These are phyloP conservation scores for Lepraria neglecta DNA, from an alignment of 495 filamentous ascomycete genomes.

Conservation along the genomic window DNA sequence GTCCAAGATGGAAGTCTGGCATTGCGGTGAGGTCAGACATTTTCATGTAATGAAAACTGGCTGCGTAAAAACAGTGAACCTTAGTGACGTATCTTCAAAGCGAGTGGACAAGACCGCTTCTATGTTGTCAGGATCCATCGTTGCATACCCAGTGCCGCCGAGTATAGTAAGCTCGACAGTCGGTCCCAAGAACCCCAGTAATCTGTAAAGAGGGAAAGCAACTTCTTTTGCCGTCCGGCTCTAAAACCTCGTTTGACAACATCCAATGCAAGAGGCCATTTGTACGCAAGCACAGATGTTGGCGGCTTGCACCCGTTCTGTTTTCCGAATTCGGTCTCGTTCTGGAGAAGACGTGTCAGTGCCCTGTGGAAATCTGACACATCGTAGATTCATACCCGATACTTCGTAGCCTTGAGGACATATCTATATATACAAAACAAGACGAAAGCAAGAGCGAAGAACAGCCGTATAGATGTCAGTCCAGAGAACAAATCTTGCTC, in stretches of 20 bases:
- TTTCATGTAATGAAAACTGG: not conserved
- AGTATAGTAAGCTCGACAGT: conserved; percentile 24
- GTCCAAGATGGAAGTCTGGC: conserved; percentile 32
- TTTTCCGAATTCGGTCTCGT: conserved; percentile 25
- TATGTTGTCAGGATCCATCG: conserved; percentile 24
- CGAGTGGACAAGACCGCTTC: conserved; percentile 35
- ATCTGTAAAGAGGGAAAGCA: conserved; percentile 25
- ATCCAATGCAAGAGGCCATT: conserved; percentile 35
- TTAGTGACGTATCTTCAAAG: conserved; percentile 32
- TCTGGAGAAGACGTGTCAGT: conserved; percentile 8
- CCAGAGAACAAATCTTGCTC: not conserved
- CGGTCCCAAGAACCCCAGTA: conserved; percentile 23
- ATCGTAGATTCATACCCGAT: not conserved
- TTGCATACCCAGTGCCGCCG: conserved; percentile 19
- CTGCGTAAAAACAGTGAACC: too few species aligned
- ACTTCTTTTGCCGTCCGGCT: conserved; percentile 18
- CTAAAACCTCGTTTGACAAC: conserved; percentile 30
- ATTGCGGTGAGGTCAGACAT: not conserved
- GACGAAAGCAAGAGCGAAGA: not conserved
- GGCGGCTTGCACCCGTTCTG: conserved; percentile 28
- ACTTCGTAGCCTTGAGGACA: not conserved
- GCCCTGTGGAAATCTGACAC: too few species aligned
- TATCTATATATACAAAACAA: conserved; percentile 2
- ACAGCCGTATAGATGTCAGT: not conserved
- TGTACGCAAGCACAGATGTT: conserved; percentile 26